Percentiles rank a stretch among this genome's conserved stretches.
Evolutionary conservation across 805 yeast genomes (phyloP).

Genomic region (Myxozyma nipponensis): DNA sequence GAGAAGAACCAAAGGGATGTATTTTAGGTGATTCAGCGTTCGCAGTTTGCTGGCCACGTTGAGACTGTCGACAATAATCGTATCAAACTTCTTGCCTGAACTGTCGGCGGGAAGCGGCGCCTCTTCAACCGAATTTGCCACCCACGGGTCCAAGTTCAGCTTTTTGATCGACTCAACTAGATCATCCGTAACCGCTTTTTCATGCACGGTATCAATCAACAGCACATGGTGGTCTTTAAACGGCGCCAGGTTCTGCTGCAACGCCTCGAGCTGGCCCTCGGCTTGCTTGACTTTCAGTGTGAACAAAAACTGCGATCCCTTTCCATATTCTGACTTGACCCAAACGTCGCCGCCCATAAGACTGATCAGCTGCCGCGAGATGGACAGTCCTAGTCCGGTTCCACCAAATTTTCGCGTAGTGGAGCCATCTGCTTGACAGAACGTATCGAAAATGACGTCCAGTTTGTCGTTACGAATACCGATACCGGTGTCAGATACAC

Average conservation of each 20-base stretch:
- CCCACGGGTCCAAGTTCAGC: conserved; percentile 59
- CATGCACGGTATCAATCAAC: conserved; percentile 64
- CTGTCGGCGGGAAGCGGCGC: conserved; percentile 40
- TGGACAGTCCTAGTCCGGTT: conserved; percentile 83
- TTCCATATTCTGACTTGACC: conserved; percentile 77
- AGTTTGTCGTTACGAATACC: conserved; percentile 83
- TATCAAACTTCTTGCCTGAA: conserved; percentile 56
- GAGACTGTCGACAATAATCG: conserved; percentile 75
- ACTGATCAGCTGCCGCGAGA: conserved; percentile 81
- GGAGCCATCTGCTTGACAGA: conserved; percentile 92
- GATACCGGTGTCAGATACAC: conserved; percentile 85
- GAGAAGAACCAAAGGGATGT: conserved; percentile 75
- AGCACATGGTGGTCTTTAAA: conserved; percentile 67
- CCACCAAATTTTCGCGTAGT: conserved; percentile 92
- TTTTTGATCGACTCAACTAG: conserved; percentile 50
- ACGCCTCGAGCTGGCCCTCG: conserved; percentile 53
- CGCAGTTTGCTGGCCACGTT: conserved; percentile 70
- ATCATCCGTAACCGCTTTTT: conserved; percentile 47
- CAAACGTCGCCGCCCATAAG: conserved; percentile 93
- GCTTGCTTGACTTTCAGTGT: conserved; percentile 78
- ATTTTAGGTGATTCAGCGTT: conserved; percentile 69
- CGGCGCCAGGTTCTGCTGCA: conserved; percentile 66
- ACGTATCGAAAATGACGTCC: conserved; percentile 81
- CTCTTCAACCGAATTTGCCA: conserved; percentile 54
- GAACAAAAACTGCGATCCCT: conserved; percentile 79